These are phyloP conservation scores for Imleria badia DNA, from an alignment of 768 basidiomycete genomes.

Conservation along the genomic window DNA sequence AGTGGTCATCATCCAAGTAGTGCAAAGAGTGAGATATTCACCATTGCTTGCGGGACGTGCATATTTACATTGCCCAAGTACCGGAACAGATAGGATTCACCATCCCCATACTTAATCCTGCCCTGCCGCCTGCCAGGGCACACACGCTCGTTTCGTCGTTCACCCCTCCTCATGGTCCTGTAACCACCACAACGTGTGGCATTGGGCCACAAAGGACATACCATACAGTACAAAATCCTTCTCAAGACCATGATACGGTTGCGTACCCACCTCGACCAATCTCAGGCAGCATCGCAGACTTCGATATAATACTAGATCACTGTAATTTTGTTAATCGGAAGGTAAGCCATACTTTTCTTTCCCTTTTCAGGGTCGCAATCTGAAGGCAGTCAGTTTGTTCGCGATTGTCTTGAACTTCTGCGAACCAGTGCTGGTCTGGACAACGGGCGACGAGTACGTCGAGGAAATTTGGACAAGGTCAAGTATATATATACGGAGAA, in stretches of 20 bases:
- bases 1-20: constrained; percentile 87
- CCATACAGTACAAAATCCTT: constrained; percentile 50
- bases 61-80: constrained; percentile 39
- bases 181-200: constrained; percentile 53
- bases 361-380: neutral
- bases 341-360: constrained; percentile 37
- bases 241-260: constrained; percentile 54
- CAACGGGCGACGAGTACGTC: constrained; percentile 65
- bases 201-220: constrained; percentile 76
- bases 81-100: constrained; percentile 61
- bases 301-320: constrained; percentile 83
- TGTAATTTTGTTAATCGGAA: constrained; percentile 80
- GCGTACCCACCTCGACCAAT: constrained; percentile 85
- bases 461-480: constrained; percentile 74
- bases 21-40: constrained; percentile 53
- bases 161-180: constrained; percentile 41
- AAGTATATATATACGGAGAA: constrained; percentile 76
- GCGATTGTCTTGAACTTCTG: constrained; percentile 90
- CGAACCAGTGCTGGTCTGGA: constrained; percentile 85
- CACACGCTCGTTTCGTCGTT: constrained; percentile 49
- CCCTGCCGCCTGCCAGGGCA: constrained; percentile 52
- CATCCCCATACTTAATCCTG: constrained; percentile 61
- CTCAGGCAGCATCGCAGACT: constrained; percentile 78
- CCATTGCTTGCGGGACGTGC: constrained; percentile 5
- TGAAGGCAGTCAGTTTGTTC: constrained; percentile 66